Percentiles rank a stretch among this genome's conserved stretches.
These are phyloP conservation scores for Scheffersomyces ergatensis DNA, from an alignment of 805 yeast genomes.

Conservation along the genomic window DNA sequence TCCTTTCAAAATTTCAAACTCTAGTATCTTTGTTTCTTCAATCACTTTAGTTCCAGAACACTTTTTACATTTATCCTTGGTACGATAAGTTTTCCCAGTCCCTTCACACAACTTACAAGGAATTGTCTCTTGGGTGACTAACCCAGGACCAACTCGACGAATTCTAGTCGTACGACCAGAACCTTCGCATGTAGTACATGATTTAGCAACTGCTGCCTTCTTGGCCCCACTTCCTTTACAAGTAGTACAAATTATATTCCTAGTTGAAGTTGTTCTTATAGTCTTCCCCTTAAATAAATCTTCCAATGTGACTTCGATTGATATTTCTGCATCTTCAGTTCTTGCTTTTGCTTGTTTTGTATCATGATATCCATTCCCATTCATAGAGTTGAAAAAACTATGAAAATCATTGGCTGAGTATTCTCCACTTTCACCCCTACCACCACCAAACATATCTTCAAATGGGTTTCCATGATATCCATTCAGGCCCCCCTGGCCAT, in stretches of 20 bases:
- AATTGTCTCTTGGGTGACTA: constrained; percentile 60
- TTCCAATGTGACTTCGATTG: constrained; percentile 62
- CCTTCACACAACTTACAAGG: constrained; percentile 73
- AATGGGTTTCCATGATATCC: constrained; percentile 32
- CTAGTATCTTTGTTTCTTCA: constrained; percentile 69
- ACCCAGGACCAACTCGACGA: constrained; percentile 69
- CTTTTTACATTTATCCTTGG: constrained; percentile 72
- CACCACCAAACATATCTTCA: constrained; percentile 36
- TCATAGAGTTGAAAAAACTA: constrained; percentile 57
- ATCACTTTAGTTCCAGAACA: constrained; percentile 66
- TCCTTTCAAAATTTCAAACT: constrained; percentile 76
- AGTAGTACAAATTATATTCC: constrained; percentile 66
- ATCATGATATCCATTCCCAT: constrained; percentile 13
- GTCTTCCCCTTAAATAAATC: constrained; percentile 81
- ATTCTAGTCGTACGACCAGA: constrained; percentile 60
- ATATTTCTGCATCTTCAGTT: constrained; percentile 69
- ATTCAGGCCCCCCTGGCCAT: constrained; percentile 20
- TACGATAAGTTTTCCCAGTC: constrained; percentile 54
- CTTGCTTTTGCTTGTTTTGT: constrained; percentile 20
- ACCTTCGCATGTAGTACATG: constrained; percentile 73
- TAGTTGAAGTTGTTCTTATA: constrained; percentile 66
- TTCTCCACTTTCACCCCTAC: constrained; percentile 37
- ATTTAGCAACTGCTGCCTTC: constrained; percentile 49
- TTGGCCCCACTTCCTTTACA: constrained; percentile 81
- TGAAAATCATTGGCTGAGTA: constrained; percentile 76